Evolutionary conservation across 306 rosid genomes (phyloP).

Genomic region (Trifolium fragiferum): DNA sequence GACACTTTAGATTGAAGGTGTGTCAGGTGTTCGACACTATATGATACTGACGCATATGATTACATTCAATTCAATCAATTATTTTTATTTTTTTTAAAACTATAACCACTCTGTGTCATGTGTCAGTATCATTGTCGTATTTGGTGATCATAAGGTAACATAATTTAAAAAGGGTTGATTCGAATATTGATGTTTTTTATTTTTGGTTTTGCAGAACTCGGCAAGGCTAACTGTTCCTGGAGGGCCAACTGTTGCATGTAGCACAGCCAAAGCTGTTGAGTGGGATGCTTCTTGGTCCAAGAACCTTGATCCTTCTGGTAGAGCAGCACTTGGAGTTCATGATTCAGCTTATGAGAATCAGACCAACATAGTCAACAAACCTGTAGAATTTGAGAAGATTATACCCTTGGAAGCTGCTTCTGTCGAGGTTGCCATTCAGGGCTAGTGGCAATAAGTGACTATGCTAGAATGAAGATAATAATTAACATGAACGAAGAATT

Average conservation of each 20-base stretch:
- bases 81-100: neutral
- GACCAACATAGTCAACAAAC: constrained; percentile 29
- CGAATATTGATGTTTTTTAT: neutral
- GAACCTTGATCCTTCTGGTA: constrained; percentile 91
- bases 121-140: neutral
- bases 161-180: constrained; percentile 12
- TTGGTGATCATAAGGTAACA: neutral
- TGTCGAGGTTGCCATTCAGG: constrained; percentile 63
- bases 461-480: constrained; percentile 37
- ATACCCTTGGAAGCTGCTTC: constrained; percentile 57
- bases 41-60: neutral
- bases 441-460: constrained; percentile 50
- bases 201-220: constrained; percentile 66
- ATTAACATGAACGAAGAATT: constrained; percentile 22
- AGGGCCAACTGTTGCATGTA: constrained; percentile 92
- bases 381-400: constrained; percentile 57
- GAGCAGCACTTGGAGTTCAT: constrained; percentile 95
- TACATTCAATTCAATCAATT: constrained; percentile 3
- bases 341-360: constrained; percentile 65
- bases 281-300: constrained; percentile 93
- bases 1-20: neutral
- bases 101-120: neutral
- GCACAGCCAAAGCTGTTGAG: constrained; percentile 91
- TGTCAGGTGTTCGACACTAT: neutral
- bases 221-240: constrained; percentile 90